Conservation (phyloP, 768 basidiomycete genomes). For the Fibroporia radiculosa region DNA sequence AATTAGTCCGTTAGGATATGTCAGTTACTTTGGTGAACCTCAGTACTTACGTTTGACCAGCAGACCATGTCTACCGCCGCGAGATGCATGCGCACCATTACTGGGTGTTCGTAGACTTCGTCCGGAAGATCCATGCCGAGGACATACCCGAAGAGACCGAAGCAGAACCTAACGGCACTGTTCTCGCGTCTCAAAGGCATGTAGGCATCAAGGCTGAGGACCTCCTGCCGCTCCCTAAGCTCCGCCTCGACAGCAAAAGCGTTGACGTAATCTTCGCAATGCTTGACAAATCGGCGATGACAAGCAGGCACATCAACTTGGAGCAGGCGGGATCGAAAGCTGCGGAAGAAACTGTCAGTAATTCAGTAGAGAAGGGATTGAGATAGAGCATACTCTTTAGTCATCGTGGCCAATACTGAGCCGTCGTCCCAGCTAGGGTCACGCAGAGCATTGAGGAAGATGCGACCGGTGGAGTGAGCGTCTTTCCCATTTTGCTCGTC, state of each 20-base stretch:
- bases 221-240: conserved; percentile 10
- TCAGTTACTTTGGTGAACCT: background rate
- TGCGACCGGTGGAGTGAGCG: conserved; percentile 4
- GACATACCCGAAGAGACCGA: conserved; percentile 20
- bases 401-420: conserved; percentile 7
- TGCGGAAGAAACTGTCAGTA: conserved; percentile 16
- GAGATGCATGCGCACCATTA: conserved; percentile 12
- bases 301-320: conserved; percentile 2
- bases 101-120: conserved; percentile 17
- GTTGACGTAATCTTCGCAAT: conserved; percentile 22
- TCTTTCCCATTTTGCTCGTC: conserved; percentile 10
- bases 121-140: conserved; percentile 21
- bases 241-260: conserved; percentile 34
- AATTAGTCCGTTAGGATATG: background rate
- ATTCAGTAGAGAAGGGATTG: background rate
- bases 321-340: conserved; percentile 43
- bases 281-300: conserved; percentile 1
- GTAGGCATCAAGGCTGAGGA: conserved; percentile 18
- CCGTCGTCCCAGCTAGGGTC: conserved; percentile 10
- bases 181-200: conserved; percentile 20
- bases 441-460: conserved; percentile 9
- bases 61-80: conserved; percentile 20
- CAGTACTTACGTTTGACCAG: conserved; percentile 19
- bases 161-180: conserved; percentile 17
- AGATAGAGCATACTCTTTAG: conserved; percentile 6